Conservation (phyloP, 345 rosid species). For the Hypericum androsaemum region DNA sequence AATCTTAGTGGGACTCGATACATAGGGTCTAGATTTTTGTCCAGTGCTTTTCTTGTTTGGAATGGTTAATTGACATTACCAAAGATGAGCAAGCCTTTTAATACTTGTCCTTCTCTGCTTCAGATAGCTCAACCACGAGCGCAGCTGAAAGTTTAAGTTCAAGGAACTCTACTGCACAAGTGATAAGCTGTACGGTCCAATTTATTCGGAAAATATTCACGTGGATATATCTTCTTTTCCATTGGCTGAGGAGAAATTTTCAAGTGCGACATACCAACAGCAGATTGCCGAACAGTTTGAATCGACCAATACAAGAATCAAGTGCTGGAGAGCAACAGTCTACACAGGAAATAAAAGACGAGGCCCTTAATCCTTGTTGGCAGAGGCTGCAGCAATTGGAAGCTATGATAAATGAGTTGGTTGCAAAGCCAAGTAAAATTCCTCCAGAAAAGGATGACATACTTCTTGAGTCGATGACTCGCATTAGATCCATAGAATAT, state of each 20-base stretch:
- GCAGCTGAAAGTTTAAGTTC: constrained; percentile 19
- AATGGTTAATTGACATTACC: no score
- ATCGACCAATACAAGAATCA: constrained; percentile 25
- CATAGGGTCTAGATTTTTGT: no score
- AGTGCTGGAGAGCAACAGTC: constrained; percentile 22
- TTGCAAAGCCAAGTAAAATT: constrained; percentile 49
- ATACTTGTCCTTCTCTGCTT: constrained; percentile 11
- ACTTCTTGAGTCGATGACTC: constrained; percentile 66
- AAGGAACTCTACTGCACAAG: constrained; percentile 24
- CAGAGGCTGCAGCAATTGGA: constrained; percentile 75
- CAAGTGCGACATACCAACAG: constrained; percentile 18
- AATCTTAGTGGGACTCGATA: no score
- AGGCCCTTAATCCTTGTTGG: constrained; percentile 62
- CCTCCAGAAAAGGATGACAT: constrained; percentile 88
- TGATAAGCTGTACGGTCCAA: constrained; percentile 24
- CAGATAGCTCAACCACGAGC: constrained; percentile 37
- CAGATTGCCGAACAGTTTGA: constrained; percentile 30
- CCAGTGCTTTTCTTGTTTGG: no score
- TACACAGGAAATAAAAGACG: constrained; percentile 34
- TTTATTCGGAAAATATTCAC: constrained; percentile 42
- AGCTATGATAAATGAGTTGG: constrained; percentile 53
- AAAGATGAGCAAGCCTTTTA: not conserved
- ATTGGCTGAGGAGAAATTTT: constrained; percentile 34
- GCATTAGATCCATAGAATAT: constrained; percentile 72
- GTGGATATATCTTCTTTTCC: constrained; percentile 36